Evolutionary conservation across 495 filamentous ascomycete species (phyloP).

Genomic region (Cercophora samala): DNA sequence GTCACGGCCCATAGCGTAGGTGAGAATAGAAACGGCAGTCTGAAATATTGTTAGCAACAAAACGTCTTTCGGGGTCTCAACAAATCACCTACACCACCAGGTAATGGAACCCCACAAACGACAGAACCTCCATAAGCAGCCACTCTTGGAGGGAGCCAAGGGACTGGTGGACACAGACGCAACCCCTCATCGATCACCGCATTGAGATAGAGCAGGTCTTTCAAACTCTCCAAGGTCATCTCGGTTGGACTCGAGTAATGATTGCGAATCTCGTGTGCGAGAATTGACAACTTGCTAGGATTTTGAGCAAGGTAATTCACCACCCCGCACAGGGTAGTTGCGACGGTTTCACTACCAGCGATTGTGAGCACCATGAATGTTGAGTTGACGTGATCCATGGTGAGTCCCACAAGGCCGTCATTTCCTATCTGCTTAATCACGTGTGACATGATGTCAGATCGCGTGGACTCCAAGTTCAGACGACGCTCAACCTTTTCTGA

Average conservation of each 20-base stretch:
- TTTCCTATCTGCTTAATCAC: slow-evolving; percentile 29
- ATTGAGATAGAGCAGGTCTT: slow-evolving; percentile 40
- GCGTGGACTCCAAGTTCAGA: slow-evolving; percentile 29
- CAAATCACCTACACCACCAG: slow-evolving; percentile 22
- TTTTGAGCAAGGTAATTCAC: slow-evolving; percentile 50
- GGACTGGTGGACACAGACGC: slow-evolving; percentile 37
- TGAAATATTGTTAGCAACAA: slow-evolving; percentile 4
- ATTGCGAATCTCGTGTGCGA: slow-evolving; percentile 45
- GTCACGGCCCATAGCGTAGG: slow-evolving; percentile 30
- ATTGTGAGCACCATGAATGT: slow-evolving; percentile 34
- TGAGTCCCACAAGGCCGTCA: slow-evolving; percentile 14
- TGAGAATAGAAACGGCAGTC: slow-evolving; percentile 30
- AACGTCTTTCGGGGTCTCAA: background rate
- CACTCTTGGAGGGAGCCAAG: slow-evolving; percentile 29
- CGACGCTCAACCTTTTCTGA: slow-evolving; percentile 39
- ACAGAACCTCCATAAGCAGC: slow-evolving; percentile 30
- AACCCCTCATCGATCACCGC: slow-evolving; percentile 47
- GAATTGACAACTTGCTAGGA: slow-evolving; percentile 34
- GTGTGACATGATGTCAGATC: slow-evolving; percentile 41
- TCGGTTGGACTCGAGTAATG: slow-evolving; percentile 38
- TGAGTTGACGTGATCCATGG: slow-evolving; percentile 37
- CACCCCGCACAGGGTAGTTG: slow-evolving; percentile 45
- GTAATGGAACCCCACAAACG: slow-evolving; percentile 34
- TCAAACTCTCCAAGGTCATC: slow-evolving; percentile 46
- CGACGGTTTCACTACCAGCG: slow-evolving; percentile 58